phyloP scores from a whole-genome alignment of 2,329 filamentous ascomycete genomes.

The Akanthomyces uredinophilus region DNA sequence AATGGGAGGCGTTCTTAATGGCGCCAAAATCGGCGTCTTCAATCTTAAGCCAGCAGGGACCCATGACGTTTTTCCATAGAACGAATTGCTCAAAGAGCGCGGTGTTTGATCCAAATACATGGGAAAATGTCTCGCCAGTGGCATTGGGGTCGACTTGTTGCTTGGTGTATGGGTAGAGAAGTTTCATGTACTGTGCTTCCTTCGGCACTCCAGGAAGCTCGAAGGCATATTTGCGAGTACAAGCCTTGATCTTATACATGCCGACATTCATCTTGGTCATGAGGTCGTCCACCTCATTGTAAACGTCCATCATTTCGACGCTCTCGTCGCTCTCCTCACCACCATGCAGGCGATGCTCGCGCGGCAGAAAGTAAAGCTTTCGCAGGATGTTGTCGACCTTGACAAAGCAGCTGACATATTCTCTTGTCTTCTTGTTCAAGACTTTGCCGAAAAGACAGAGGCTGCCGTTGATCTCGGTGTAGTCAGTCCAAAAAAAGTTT shows the following conservation, averaged over 20 bases:
- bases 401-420: conserved; percentile 86
- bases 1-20: conserved; percentile 91
- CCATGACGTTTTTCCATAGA: conserved; percentile 98
- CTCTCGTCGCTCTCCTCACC: conserved; percentile 69
- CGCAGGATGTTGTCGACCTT: conserved; percentile 92
- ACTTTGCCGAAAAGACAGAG: conserved; percentile 96
- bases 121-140: conserved; percentile 84
- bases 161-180: conserved; percentile 85
- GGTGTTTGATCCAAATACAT: conserved; percentile 90
- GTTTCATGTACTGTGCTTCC: conserved; percentile 86
- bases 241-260: conserved; percentile 91
- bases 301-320: conserved; percentile 83
- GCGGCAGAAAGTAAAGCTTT: conserved; percentile 89
- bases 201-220: conserved; percentile 82
- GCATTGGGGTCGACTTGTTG: conserved; percentile 64
- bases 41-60: conserved; percentile 94
- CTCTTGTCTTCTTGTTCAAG: conserved; percentile 74
- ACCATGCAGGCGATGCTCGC: conserved; percentile 52
- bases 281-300: conserved; percentile 78
- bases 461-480: conserved; percentile 84
- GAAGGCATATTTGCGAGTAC: conserved; percentile 89
- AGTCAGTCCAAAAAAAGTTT: conserved; percentile 96
- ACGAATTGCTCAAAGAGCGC: conserved; percentile 97
- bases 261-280: conserved; percentile 83
- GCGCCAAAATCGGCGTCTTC: conserved; percentile 76